These are phyloP conservation scores for Amanita pseudoporphyria DNA, from an alignment of 768 basidiomycete species.

Conservation along the genomic window DNA sequence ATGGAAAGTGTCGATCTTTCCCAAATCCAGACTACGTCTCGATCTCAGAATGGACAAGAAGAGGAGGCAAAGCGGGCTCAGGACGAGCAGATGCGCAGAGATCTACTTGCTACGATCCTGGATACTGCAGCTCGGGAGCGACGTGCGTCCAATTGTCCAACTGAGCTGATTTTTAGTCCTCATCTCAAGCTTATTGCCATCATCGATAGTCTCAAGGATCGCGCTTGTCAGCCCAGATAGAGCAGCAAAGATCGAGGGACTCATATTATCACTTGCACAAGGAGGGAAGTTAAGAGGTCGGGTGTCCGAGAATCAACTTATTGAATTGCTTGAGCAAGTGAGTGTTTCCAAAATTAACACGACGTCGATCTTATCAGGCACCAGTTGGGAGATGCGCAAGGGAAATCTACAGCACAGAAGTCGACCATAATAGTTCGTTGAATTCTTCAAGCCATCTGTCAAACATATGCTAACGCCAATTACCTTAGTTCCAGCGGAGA, in stretches of 20 bases:
- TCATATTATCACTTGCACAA: constrained; percentile 77
- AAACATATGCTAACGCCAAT: not conserved
- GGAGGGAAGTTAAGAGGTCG: constrained; percentile 69
- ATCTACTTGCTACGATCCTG: constrained; percentile 70
- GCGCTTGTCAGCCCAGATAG: constrained; percentile 77
- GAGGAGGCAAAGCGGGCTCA: constrained; percentile 51
- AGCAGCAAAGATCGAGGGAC: constrained; percentile 69
- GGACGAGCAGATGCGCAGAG: constrained; percentile 69
- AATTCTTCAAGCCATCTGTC: not conserved
- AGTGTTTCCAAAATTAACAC: constrained; percentile 11
- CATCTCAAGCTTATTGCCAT: constrained; percentile 2
- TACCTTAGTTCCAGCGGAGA: constrained; percentile 48
- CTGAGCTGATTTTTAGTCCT: not conserved
- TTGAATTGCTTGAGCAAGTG: constrained; percentile 82
- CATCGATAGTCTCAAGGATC: constrained; percentile 66
- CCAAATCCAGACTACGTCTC: constrained; percentile 1
- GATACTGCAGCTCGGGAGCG: constrained; percentile 75
- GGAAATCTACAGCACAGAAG: constrained; percentile 39
- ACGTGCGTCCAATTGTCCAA: constrained; percentile 36
- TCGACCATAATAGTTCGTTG: constrained; percentile 47
- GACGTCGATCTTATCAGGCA: constrained; percentile 13
- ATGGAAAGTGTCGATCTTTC: not conserved
- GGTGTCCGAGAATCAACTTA: constrained; percentile 74
- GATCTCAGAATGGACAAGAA: constrained; percentile 10
- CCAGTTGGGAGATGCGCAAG: constrained; percentile 49